Evolutionary conservation across 371 early-diverging fungal species (phyloP), one percentile per base, ranked within the genome.

Genomic region (Enterocytospora artemiae): DNA sequence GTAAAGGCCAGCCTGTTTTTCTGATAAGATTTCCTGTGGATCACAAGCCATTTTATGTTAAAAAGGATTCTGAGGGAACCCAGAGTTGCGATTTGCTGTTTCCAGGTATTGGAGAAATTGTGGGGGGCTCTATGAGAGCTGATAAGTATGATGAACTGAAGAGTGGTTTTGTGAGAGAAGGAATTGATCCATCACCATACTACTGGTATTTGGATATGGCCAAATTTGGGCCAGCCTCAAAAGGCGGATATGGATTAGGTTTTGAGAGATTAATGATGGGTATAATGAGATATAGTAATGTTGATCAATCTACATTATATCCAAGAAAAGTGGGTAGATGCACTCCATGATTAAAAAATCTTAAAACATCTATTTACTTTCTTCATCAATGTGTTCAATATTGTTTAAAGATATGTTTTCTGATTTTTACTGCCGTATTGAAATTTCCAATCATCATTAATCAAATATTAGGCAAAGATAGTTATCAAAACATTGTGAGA

Each of bases 1-100:
- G 85, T 77, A 85, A 69, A n/a, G 70, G 67, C 33, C 34, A 86
- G 62, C 99, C 99, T 49, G 91, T 98, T 55, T 84, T 98, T 72
- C 80, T 98, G 56, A 88, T 88, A 76, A 85, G 88, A 57, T 98
- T 98, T 87, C 96, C 94, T 33, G 88, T 84, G 24, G 90, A 90
- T 59, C 91, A 93, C 82, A 98, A 98, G 84, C 82, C 88, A n/a
- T 98, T 98, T 84, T 98, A 98, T 81, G 96, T 96, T 95, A 89
- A 88, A 76, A 82, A 85, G 52, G 86, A 86, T 73, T 82, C 82
- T 52, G 84, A 87, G 14, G 88, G 90, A 70, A 98, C 99, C 14
- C 91, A 96, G 81, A 87, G 87, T 67, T 90, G 91, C 30, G 99
- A 98, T 80, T 85, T 98, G 32, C 84, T 98, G 73, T 93, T 95